Evolutionary conservation across 202 grass and related monocot species (phyloP), one percentile per base, ranked within the genome.

Genomic region (Elaeis oleifera): DNA sequence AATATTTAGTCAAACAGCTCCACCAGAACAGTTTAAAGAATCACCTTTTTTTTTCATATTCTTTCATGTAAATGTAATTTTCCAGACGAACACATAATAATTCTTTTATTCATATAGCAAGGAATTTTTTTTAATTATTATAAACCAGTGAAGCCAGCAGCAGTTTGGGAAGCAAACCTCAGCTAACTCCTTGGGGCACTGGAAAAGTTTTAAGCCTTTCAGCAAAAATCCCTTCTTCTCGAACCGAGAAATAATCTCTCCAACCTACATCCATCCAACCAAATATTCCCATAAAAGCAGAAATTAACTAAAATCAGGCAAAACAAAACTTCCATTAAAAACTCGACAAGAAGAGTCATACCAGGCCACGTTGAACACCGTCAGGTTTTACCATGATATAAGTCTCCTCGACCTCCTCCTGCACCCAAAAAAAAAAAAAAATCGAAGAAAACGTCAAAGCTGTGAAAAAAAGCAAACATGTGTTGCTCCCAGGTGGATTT

Each of bases 341-440:
- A 14, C 36, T 44, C 36, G 2, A 44, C 36, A 44, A 44, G 11
- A 13, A 44, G 36, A 44, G 36, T 0, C 15, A 14, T 86, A 97
- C 92, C 82, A 92, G 75, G 28, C 84, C 77, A 16, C 92, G 92
- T 56, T 97, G 92, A 54, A 97, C 88, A 23, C 88, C 92, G 61
- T 97, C 92, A 54, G 92, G 92, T 76, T 97, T 97, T 53, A 97
- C 65, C 92, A 97, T 86, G 70, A 90, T 90, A 62, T 90, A 90
- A 56, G 69, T 78, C 58, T 83, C 82, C 73, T 90, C 87, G 64
- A 90, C 76, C 27, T 74, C 59, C 61, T 77, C 26, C 48, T 23
- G 65, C 51, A 71, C 49, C 25, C 27, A 62, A 51, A 21, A 67
- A 29, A 24, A 51, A n/a, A 28, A 71, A 29, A 31, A 67, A 65